These are phyloP conservation scores for Aspergillus fijiensis DNA, from an alignment of 2,329 filamentous ascomycete species.

Conservation along the genomic window DNA sequence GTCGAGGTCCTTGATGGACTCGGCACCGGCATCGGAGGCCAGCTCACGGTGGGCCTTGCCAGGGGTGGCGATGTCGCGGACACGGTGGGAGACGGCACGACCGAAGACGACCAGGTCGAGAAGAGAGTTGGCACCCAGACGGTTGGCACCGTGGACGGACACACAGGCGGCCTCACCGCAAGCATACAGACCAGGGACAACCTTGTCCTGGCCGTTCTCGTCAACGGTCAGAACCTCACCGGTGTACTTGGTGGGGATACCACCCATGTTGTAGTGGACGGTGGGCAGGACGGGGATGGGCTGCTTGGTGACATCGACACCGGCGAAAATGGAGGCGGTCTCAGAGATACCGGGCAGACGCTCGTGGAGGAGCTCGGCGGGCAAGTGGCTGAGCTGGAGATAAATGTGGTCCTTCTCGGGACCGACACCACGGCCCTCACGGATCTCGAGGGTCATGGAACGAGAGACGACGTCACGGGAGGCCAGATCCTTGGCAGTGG, in stretches of 20 bases:
- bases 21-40: slow-evolving; percentile 80
- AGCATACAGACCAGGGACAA: slow-evolving; percentile 92
- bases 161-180: slow-evolving; percentile 97
- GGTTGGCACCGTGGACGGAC: slow-evolving; percentile 97
- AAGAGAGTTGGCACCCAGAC: slow-evolving; percentile 95
- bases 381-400: slow-evolving; percentile 94
- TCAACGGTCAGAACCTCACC: slow-evolving; percentile 92
- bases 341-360: slow-evolving; percentile 98
- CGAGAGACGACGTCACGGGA: slow-evolving; percentile 94
- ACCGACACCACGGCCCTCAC: slow-evolving; percentile 93
- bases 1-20: slow-evolving; percentile 84
- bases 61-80: slow-evolving; percentile 89
- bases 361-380: slow-evolving; percentile 87
- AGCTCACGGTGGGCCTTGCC: slow-evolving; percentile 77
- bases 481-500: slow-evolving; percentile 96
- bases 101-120: slow-evolving; percentile 97
- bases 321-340: slow-evolving; percentile 94
- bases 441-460: slow-evolving; percentile 98
- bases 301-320: slow-evolving; percentile 95
- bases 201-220: slow-evolving; percentile 80
- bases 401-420: slow-evolving; percentile 98
- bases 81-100: slow-evolving; percentile 93
- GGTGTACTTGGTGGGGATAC: slow-evolving; percentile 96
- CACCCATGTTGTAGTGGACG: slow-evolving; percentile 99
- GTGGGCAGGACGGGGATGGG: slow-evolving; percentile 95